A percentile compares a stretch with the other conserved stretches of the same genome.
These are phyloP conservation scores for Ceriops zippeliana DNA, from an alignment of 345 rosid genomes.

Conservation along the genomic window DNA sequence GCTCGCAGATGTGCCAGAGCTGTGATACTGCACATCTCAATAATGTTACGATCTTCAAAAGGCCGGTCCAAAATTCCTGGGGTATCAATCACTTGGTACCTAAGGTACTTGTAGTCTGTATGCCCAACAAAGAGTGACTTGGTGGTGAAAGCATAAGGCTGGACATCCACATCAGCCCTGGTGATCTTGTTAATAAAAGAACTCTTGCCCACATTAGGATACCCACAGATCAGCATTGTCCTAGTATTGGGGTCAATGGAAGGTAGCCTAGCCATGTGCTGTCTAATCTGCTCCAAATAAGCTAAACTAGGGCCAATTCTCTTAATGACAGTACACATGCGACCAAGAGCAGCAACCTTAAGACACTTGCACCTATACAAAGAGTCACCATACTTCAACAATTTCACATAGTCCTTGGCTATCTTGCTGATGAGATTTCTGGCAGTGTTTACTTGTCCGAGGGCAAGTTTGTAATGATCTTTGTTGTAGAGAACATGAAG, in stretches of 20 bases:
- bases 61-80: conserved; percentile 96
- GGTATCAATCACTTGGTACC: conserved; percentile 95
- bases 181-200: conserved; percentile 89
- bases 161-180: conserved; percentile 88
- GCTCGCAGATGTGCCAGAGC: conserved; percentile 89
- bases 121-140: conserved; percentile 94
- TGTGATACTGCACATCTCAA: conserved; percentile 95
- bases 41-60: conserved; percentile 85
- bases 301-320: conserved; percentile 72
- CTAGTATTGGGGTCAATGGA: conserved; percentile 73
- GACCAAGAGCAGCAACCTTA: conserved; percentile 78
- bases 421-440: conserved; percentile 48
- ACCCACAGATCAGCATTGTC: conserved; percentile 77
- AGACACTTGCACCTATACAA: conserved; percentile 62
- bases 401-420: conserved; percentile 53
- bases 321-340: conserved; percentile 75
- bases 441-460: conserved; percentile 61
- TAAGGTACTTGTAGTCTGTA: conserved; percentile 79
- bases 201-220: conserved; percentile 91
- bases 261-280: conserved; percentile 90
- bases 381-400: conserved; percentile 72
- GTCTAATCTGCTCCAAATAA: conserved; percentile 75
- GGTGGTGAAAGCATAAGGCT: conserved; percentile 88
- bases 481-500: conserved; percentile 57
- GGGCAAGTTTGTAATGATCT: conserved; percentile 67